Conservation (phyloP, 2,329 filamentous ascomycete species). For the Epichloe gansuensis region DNA sequence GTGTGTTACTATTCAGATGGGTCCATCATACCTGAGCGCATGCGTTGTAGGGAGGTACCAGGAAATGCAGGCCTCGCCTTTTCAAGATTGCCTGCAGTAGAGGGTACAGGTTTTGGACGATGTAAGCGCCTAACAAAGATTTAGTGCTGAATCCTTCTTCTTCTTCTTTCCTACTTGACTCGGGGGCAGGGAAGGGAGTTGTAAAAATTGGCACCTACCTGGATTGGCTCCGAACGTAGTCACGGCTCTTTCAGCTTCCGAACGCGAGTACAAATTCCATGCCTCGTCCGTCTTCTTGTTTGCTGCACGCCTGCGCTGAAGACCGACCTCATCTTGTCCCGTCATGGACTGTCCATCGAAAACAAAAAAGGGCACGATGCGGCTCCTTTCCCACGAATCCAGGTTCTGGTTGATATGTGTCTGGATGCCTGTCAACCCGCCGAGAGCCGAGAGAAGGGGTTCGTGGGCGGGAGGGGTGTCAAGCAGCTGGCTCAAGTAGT, state of each 20-base stretch:
- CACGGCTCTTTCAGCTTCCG: conserved; percentile 69
- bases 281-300: conserved; percentile 62
- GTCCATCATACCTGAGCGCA: conserved; percentile 57
- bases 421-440: conserved; percentile 72
- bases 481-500: conserved; percentile 73
- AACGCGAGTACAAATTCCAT: conserved; percentile 76
- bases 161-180: not conserved
- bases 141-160: not conserved
- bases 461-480: conserved; percentile 60
- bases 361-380: conserved; percentile 72
- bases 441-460: conserved; percentile 78
- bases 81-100: conserved; percentile 64
- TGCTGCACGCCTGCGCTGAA: conserved; percentile 51
- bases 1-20: not conserved
- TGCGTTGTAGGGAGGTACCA: conserved; percentile 78
- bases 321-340: conserved; percentile 57
- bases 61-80: conserved; percentile 56
- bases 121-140: conserved; percentile 50
- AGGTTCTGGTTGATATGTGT: conserved; percentile 66
- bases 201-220: conserved; percentile 33
- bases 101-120: conserved; percentile 59
- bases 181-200: not conserved
- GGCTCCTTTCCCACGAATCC: conserved; percentile 53
- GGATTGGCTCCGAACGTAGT: conserved; percentile 68
- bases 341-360: conserved; percentile 80